Base-by-base conservation (phyloP, 2,329 filamentous ascomycete genomes). In the Chrysoporthe cubensis region DNA sequence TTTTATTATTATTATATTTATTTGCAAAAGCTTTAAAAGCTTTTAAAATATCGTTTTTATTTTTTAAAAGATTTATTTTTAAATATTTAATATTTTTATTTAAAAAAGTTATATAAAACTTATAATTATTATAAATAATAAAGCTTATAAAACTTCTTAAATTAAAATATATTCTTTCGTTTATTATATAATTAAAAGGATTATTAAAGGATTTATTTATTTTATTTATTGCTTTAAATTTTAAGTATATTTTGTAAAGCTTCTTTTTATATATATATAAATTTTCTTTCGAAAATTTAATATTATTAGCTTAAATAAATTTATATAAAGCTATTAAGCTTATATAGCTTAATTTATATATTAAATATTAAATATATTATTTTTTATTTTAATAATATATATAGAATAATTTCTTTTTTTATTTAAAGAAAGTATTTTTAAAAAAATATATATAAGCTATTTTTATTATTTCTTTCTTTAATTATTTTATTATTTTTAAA, bases 61-160 rank as follows among this genome's bases (percentile, higher is more conserved):
- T 32, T 60, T 61, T 34, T 40, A 61, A 37, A 14, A 61, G 21
- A 61, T 42, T 32, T 42, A 60, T 16, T 14, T 52, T 4, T 54
- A 66, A 32, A 54, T 42, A 66, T 8, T 26, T 1, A 6, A 2
- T 61, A 16, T 54, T 56, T 34, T 61, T 66, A 61, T 66, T 16
- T 32, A 66, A n/a, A n/a, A 66, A 66, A 1, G 34, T 60, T 42
- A 66, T 66, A 66, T 66, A 66, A 56, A 54, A 60, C 32, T 44
- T 54, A 56, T 66, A 61, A 16, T 59, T 46, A 52, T 66, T 54
- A 66, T 66, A 66, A 8, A 18, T 66, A 52, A 18, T 21, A 48
- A 11, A 13, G 21, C 2, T 42, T 8, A 66, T 32, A 46, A 21
- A 34, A 26, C 26, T 42, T 44, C 26, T 21, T 60, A 61, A 13